Evolutionary conservation across 306 rosid species (phyloP), one percentile per base, ranked within the genome.

Genomic region (Trifolium subterraneum): DNA sequence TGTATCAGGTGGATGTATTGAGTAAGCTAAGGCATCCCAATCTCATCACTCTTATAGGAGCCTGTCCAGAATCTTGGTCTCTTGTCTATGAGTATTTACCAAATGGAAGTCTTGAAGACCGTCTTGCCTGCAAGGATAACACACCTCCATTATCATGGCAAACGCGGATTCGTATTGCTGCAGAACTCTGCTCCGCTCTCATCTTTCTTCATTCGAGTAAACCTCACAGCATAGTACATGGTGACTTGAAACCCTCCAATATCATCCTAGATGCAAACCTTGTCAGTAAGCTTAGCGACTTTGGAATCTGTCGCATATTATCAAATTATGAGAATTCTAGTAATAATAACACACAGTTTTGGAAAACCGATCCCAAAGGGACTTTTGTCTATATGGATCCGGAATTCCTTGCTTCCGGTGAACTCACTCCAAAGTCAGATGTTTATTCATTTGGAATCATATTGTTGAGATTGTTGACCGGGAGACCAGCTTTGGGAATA

Each of bases 61-160:
- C 92, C 62, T 94, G 97, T 74, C 89, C 96, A 1, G 97, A 90
- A 58, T 77, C 87, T n/a, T 88, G 86, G 86, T 48, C 86, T 71
- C 93, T 93, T 29, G 78, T 94, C 48, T 94, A 92, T 6, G 99
- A 94, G 78, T 92, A 90, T 78, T 88, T 90, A 31, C 88, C 93
- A 5, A 90, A 84, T 27, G 99, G 99, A 74, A 91, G 96, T 78
- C 96, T 94, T 23, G 99, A 90, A 85, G 97, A 94, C 59, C 89
- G 92, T 14, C 91, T 94, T 47, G 79, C 35, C 54, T 88, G 99
- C 95, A 90, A 83, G 86, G 87, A 87, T 55, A 92, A 91, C 63
- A 73, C 88, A 8, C 79, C 93, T 23, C 99, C 99, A 1, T 81
- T 94, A 61, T 78, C 97, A 72, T 94, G 99, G 99, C 87, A 91